These are phyloP conservation scores for Alternaria sp. DNA, from an alignment of 2,329 filamentous ascomycete species.

Conservation along the genomic window DNA sequence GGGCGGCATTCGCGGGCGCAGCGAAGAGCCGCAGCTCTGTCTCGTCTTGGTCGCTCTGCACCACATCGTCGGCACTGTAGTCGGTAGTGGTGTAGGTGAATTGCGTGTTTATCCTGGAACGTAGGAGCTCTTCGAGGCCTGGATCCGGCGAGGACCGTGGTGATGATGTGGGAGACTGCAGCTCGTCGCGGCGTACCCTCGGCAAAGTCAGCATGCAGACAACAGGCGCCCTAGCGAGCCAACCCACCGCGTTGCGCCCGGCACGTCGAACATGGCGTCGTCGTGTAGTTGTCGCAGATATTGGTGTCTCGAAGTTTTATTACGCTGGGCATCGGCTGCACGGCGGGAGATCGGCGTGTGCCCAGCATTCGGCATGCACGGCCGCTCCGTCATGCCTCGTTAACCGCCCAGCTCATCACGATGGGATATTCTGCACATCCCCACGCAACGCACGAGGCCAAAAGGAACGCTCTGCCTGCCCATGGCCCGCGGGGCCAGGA, in stretches of 20 bases:
- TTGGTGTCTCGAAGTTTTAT: conserved; percentile 10
- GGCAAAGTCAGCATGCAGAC: conserved; percentile 20
- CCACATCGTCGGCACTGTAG: conserved; percentile 10
- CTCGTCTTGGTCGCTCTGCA: conserved; percentile 39
- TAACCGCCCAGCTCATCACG: neutral
- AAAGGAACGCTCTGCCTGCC: conserved; percentile 10
- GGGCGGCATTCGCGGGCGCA: conserved; percentile 31
- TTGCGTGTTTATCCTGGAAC: conserved; percentile 34
- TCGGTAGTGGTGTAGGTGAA: conserved; percentile 37
- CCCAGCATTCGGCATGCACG: neutral
- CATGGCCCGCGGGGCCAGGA: conserved; percentile 13
- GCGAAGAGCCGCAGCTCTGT: conserved; percentile 49
- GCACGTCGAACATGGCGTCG: conserved; percentile 35
- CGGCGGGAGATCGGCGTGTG: conserved; percentile 22
- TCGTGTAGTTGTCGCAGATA: neutral
- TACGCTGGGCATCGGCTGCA: conserved; percentile 11
- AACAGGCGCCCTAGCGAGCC: neutral
- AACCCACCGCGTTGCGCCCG: conserved; percentile 39
- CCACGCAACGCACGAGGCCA: neutral
- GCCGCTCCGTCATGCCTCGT: conserved; percentile 10
- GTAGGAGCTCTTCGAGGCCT: conserved; percentile 42
- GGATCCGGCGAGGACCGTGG: conserved; percentile 49
- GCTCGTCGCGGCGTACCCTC: conserved; percentile 49
- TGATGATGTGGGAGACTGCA: conserved; percentile 46
- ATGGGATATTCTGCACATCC: conserved; percentile 7